Base-by-base conservation (phyloP, 352 stramenopile genomes). In the Phytophthora melonis region DNA sequence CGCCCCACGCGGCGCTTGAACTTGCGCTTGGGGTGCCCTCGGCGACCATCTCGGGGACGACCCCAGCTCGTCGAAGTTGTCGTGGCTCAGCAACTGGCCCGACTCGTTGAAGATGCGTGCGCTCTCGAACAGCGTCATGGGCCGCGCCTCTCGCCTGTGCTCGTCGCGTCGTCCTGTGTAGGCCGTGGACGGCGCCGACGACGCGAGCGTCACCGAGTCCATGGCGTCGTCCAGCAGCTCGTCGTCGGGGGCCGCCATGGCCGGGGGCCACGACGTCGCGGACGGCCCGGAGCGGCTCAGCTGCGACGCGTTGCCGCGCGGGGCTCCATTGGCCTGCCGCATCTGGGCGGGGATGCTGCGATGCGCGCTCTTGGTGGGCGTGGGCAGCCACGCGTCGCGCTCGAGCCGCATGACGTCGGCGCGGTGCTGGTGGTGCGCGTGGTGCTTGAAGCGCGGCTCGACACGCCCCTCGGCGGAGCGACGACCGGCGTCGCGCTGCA, bases 121-220 rank as follows among this genome's bases (percentile, higher is more conserved):
- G 67, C 82, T 93, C 41, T 95, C 89, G 55, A 95, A 94, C 4
- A 95, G 80, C 52, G 89, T 95, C 77, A 95, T 89, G 5, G 78
- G 83, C 5, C 86, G 81, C 32, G 74, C 75, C 54, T 86, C 83
- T 8, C 83, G 83, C 66, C 83, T 82, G 63, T 74, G 67, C 3
- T 69, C 66, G 59, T 75, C 58, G 41, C 76, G 79, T 47, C 78
- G 66, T 41, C 58, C 80, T 52, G 77, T 62, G 36, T 58, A 69
- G 5, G 75, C 80, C 3, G 68, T 69, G 45, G 81, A 81, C 7
- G 86, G 86, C n/a, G 78, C 82, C 4, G 86, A 91, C 18, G 80
- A 79, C 32, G 78, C 77, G 16, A 87, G 66, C 59, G 66, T 63
- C 52, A 70, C 45, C 45, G 57, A 68, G 43, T 85, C 64, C 8